phyloP scores from a whole-genome alignment of 1,284 basidiomycete species.

The Pseudozyma hubeiensis region DNA sequence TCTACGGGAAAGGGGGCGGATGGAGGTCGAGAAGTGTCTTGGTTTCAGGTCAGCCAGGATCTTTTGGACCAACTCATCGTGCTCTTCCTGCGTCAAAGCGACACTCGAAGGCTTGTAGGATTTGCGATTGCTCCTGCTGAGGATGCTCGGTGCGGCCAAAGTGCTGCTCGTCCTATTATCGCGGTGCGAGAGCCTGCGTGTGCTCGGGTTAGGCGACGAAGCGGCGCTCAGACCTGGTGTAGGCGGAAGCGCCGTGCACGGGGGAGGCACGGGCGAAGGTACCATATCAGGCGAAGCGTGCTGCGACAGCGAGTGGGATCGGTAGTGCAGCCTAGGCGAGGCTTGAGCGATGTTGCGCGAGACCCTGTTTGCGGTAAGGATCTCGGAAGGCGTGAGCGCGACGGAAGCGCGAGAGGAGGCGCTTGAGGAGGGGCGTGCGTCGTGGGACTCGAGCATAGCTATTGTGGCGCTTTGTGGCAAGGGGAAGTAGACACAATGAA shows the following conservation, averaged over 20 bases:
- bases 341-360: constrained; percentile 14
- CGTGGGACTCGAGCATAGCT: too few relatives aligned
- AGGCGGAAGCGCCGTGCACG: constrained; percentile 27
- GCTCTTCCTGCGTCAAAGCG: constrained; percentile 17
- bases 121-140: constrained; percentile 16
- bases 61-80: constrained; percentile 21
- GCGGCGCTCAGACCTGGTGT: constrained; percentile 6
- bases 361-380: constrained; percentile 21
- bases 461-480: too few relatives aligned
- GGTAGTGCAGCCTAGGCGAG: constrained; percentile 2
- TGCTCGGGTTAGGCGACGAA: constrained; percentile 3
- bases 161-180: constrained; percentile 3
- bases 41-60: constrained; percentile 26
- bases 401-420: background rate
- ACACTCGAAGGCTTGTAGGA: constrained; percentile 13
- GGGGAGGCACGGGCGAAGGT: constrained; percentile 38
- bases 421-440: too few relatives aligned
- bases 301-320: background rate
- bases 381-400: constrained; percentile 10
- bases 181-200: background rate
- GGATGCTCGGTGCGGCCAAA: constrained; percentile 7
- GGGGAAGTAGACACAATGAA: too few relatives aligned
- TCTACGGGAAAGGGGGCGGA: background rate
- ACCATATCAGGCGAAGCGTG: constrained; percentile 13
- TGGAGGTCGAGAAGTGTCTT: background rate